These are phyloP conservation scores for Harringtonia lauricola DNA, from an alignment of 2,329 filamentous ascomycete genomes.

Conservation along the genomic window DNA sequence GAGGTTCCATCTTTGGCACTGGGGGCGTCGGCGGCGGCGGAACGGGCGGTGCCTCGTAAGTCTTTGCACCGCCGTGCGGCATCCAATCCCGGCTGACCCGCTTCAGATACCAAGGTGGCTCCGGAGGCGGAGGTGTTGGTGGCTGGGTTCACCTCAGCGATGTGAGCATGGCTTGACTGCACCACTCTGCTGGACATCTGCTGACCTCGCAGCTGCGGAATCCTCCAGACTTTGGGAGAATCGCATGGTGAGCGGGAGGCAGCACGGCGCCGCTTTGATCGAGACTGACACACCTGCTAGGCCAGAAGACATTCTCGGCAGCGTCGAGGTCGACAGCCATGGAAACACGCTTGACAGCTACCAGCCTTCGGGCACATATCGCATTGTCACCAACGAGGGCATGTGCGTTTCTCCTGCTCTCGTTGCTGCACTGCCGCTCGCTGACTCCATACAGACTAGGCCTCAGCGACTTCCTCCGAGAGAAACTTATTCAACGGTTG, in stretches of 20 bases:
- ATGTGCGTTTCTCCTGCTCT: slow-evolving; percentile 39
- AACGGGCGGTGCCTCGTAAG: slow-evolving; percentile 21
- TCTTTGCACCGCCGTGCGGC: neutral
- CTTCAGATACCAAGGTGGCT: slow-evolving; percentile 45
- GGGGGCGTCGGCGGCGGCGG: slow-evolving; percentile 38
- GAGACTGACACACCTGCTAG: slow-evolving; percentile 8
- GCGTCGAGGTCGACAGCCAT: slow-evolving; percentile 48
- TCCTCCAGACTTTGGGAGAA: slow-evolving; percentile 55
- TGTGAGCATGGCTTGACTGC: slow-evolving; percentile 8
- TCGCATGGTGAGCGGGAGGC: slow-evolving; percentile 36
- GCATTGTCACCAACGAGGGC: slow-evolving; percentile 53
- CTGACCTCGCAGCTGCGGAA: slow-evolving; percentile 31
- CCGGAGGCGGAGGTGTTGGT: slow-evolving; percentile 46
- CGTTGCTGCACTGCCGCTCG: neutral
- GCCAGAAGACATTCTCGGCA: slow-evolving; percentile 60
- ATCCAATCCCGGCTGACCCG: too few species aligned
- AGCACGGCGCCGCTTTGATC: neutral
- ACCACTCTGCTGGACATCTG: neutral
- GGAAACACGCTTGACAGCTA: slow-evolving; percentile 24
- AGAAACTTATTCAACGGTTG: slow-evolving; percentile 41
- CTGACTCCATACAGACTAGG: slow-evolving; percentile 29
- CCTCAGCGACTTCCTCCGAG: slow-evolving; percentile 41
- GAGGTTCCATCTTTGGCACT: slow-evolving; percentile 39
- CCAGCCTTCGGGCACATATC: slow-evolving; percentile 28
- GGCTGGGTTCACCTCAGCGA: slow-evolving; percentile 58